Evolutionary conservation across 176 grass and related monocot species (phyloP), one percentile per base, ranked within the genome.

Genomic region (Urochloa ruziziensis): DNA sequence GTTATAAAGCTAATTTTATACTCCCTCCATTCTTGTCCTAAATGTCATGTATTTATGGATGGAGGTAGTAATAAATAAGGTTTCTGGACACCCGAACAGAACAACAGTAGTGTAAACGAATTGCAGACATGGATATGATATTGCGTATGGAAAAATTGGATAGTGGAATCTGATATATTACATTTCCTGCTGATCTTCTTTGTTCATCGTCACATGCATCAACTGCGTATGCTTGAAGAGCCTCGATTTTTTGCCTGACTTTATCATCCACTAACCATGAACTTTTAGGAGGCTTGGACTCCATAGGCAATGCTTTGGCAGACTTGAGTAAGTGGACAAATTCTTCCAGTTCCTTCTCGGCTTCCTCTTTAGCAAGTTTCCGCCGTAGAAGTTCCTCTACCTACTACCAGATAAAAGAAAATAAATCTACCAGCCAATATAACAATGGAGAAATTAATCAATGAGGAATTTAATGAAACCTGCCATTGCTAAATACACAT

Each of bases 281-380:
- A 80, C 44, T 80, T 87, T 85, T 94, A 70, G 91, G 71, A 74
- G 96, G 96, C 46, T 96, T 96, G 24, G 93, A 94, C 21, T 70
- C 62, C 67, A 84, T 46, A 82, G 91, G 87, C 83, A 92, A 86
- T 71, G 62, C 87, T 87, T 96, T 99, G 71, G 89, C 80, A 33
- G 89, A 94, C 74, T 85, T 90, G 44, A 99, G 93, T 82, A 86
- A 66, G 43, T 90, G 85, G 52, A 99, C 87, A 87, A 99, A 94
- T 88, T 94, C 93, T 85, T 92, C 89, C 64, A 96, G 74, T 73
- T 99, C 96, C 83, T 99, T 95, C 58, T 99, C 90, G 16, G 81
- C 84, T 51, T 72, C 80, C 83, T 93, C 87, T 77, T 94, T 95
- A 75, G 85, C 86, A 88, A 90, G 81, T 72, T 99, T 99, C 25